Percentiles rank a stretch among this genome's conserved stretches.
phyloP scores from a whole-genome alignment of 2,329 filamentous ascomycete genomes.

The Stachybotrys elegans region DNA sequence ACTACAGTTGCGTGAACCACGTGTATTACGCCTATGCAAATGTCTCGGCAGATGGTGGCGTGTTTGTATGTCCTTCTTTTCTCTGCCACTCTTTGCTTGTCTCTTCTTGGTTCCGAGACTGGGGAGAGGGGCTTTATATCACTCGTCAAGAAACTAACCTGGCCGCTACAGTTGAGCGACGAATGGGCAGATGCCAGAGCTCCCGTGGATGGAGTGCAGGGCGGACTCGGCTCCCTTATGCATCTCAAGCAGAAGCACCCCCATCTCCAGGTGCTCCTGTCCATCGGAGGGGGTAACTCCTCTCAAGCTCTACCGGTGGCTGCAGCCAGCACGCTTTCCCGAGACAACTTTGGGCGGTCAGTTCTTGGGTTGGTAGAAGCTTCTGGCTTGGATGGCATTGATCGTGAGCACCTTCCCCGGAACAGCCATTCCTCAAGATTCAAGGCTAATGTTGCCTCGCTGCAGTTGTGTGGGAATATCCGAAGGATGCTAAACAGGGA shows the following conservation, averaged over 20 bases:
- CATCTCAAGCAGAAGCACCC: slow-evolving; percentile 66
- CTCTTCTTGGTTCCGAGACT: neutral
- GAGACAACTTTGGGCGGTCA: slow-evolving; percentile 67
- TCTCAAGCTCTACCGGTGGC: slow-evolving; percentile 64
- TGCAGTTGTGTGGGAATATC: slow-evolving; percentile 77
- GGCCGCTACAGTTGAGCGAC: slow-evolving; percentile 60
- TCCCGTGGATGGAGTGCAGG: slow-evolving; percentile 65
- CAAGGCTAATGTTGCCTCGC: neutral
- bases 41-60: slow-evolving; percentile 64
- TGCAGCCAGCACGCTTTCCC: slow-evolving; percentile 52
- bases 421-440: no score
- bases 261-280: slow-evolving; percentile 70
- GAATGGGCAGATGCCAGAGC: slow-evolving; percentile 72
- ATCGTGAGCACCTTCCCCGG: slow-evolving; percentile 61
- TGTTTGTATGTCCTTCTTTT: slow-evolving; percentile 59
- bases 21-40: slow-evolving; percentile 81
- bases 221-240: slow-evolving; percentile 69
- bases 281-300: slow-evolving; percentile 65
- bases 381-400: slow-evolving; percentile 58
- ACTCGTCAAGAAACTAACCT: slow-evolving; percentile 23
- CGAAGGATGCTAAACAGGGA: slow-evolving; percentile 60
- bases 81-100: slow-evolving; percentile 3
- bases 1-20: slow-evolving; percentile 72
- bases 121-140: no score
- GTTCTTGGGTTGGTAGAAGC: slow-evolving; percentile 63